Evolutionary conservation across 352 stramenopile species (phyloP).

Genomic region (Aphanomyces euteiches): DNA sequence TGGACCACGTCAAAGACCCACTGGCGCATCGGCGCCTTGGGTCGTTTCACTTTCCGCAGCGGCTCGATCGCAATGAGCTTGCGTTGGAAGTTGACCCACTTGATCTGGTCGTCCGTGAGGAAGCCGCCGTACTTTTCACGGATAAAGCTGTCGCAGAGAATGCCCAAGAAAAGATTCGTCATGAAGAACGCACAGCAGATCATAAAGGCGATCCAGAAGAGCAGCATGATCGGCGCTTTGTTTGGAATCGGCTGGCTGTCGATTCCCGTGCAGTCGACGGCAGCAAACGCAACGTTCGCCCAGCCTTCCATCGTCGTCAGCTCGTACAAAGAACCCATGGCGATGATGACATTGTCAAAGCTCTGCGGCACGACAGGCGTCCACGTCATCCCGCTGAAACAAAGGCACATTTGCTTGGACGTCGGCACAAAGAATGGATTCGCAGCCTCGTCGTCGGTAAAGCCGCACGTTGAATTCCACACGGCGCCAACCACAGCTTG

Average conservation of each 20-base stretch:
- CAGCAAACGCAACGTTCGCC: constrained; percentile 88
- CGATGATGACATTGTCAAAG: constrained; percentile 80
- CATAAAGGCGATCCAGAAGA: constrained; percentile 91
- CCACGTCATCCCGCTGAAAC: constrained; percentile 51
- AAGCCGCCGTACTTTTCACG: constrained; percentile 65
- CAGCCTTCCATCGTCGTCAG: constrained; percentile 92
- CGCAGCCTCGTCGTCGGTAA: background rate
- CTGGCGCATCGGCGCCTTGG: constrained; percentile 47
- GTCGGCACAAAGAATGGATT: constrained; percentile 34
- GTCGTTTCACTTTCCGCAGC: constrained; percentile 52
- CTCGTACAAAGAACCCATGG: constrained; percentile 89
- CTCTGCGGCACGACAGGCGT: constrained; percentile 46
- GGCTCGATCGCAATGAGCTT: constrained; percentile 58
- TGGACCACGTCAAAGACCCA: constrained; percentile 66
- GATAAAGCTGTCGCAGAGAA: constrained; percentile 95
- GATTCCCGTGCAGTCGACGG: constrained; percentile 81
- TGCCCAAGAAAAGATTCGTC: constrained; percentile 91
- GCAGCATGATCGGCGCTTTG: constrained; percentile 65
- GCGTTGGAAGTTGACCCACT: constrained; percentile 83
- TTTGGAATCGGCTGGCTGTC: constrained; percentile 90
- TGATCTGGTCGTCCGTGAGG: constrained; percentile 86
- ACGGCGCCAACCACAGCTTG: background rate
- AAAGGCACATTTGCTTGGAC: constrained; percentile 68
- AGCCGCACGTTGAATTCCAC: constrained; percentile 16
- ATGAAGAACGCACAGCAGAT: constrained; percentile 92